phyloP scores from a whole-genome alignment of 129 eudicot genomes.

The Pittosporum tobira region DNA sequence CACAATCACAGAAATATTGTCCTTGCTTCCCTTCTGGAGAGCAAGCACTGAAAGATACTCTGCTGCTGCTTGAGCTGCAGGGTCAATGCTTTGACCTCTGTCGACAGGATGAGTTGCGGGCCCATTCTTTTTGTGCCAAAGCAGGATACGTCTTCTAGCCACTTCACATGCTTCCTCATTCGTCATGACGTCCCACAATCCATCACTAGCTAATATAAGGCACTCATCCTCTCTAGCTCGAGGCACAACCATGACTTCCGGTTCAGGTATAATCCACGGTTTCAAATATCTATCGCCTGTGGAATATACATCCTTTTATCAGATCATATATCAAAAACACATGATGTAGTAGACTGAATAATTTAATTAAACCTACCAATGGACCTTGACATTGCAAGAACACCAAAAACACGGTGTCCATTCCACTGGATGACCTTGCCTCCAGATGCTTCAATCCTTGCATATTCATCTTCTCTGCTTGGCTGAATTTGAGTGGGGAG shows the following conservation, averaged over 20 bases:
- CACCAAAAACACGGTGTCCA: conserved; percentile 89
- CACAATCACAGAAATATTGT: conserved; percentile 69
- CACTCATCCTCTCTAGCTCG: conserved; percentile 80
- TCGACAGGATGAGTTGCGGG: conserved; percentile 17
- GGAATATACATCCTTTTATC: not conserved
- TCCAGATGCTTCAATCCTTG: conserved; percentile 85
- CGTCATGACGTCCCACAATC: conserved; percentile 78
- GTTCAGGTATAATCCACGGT: conserved; percentile 78
- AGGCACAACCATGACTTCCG: conserved; percentile 56
- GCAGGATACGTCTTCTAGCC: conserved; percentile 52
- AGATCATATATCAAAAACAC: not conserved
- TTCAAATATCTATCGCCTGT: conserved; percentile 79
- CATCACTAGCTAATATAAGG: conserved; percentile 71
- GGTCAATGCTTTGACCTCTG: conserved; percentile 46
- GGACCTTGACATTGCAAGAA: conserved; percentile 96
- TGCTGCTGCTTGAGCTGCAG: conserved; percentile 77
- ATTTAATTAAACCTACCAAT: conserved; percentile 62
- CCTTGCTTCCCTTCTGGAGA: conserved; percentile 75
- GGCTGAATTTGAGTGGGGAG: conserved; percentile 45
- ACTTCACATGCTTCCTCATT: conserved; percentile 78
- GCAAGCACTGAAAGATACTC: conserved; percentile 66
- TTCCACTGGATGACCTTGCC: conserved; percentile 94
- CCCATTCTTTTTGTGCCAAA: conserved; percentile 86
- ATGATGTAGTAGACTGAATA: not conserved
- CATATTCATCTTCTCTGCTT: conserved; percentile 79